Base-by-base conservation (phyloP, 176 grass and related monocot genomes). In the Zoysia japonica region DNA sequence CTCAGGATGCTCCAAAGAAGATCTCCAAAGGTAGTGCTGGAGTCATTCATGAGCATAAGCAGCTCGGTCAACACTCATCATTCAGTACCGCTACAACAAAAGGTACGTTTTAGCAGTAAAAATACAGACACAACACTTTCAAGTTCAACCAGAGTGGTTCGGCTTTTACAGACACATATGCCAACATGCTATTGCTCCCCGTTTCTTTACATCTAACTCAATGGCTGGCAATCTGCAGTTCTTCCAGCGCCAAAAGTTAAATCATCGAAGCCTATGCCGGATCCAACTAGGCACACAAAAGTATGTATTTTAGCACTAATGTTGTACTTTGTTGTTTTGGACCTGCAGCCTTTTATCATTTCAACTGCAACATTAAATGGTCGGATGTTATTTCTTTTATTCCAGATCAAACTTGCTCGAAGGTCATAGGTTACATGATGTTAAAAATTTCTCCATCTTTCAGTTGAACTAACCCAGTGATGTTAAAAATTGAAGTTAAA, bases 1-100 rank as follows among this genome's bases (percentile, higher is more conserved):
- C 61, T 74, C 81, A 93, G 90, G 84, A 87, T 82, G 7, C 65
- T 50, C 65, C 6, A 1, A 79, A 61, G 75, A 89, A 77, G 69
- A 56, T 46, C 7, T 39, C 82, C 48, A 75, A 82, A 74, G 44
- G 35, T 57, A 73, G 69, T 52, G n/a, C 14, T 37, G 86, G 46
- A 17, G 42, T 28, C 48, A 5, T 55, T 16, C 71, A 80, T 19
- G 72, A 77, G 50, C 75, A 80, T 37, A 68, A 80, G 45, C 53
- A 69, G 63, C 75, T 51, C 56, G 70, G 42, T 42, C 49, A 0
- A 28, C 51, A 56, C 35, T 56, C 60, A 16, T 59, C 70, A 1
- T 60, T 6, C 15, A 75, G 17, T 56, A 61, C 7, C 44, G 63
- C 44, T 48, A 68, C 72, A 80, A 48, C 59, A 68, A 54, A 85